Percentiles rank a stretch among this genome's conserved stretches.
Evolutionary conservation across 768 basidiomycete genomes (phyloP).

Genomic region (Calocybe indica): DNA sequence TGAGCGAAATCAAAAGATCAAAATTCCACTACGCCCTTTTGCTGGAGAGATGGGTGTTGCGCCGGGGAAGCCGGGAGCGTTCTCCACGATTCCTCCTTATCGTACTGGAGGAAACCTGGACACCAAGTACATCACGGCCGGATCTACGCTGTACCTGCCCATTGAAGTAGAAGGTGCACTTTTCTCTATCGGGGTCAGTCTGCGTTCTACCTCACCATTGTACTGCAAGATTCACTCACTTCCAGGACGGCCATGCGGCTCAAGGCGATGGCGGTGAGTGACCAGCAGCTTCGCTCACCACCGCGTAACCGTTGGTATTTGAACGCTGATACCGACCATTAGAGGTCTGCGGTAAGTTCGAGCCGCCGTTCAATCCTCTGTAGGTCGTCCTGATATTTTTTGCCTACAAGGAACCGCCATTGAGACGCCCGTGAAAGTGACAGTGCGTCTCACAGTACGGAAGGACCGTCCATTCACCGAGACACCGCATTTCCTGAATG

Average conservation of each 20-base stretch:
- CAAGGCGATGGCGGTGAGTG: conserved; percentile 60
- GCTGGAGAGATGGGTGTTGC: conserved; percentile 64
- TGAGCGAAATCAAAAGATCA: conserved; percentile 33
- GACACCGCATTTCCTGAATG: conserved; percentile 45
- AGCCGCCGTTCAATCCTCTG: not conserved
- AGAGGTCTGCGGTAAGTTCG: conserved; percentile 54
- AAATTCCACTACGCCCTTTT: conserved; percentile 50
- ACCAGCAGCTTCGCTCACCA: not conserved
- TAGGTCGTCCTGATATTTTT: not conserved
- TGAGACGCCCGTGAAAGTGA: conserved; percentile 54
- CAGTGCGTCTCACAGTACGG: conserved; percentile 47
- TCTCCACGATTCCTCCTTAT: conserved; percentile 61
- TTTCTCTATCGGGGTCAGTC: conserved; percentile 53
- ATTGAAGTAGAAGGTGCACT: conserved; percentile 55
- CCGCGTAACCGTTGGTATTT: not conserved
- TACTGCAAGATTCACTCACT: not conserved
- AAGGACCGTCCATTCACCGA: conserved; percentile 53
- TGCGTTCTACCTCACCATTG: not conserved
- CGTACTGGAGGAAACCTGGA: conserved; percentile 58
- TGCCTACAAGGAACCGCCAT: conserved; percentile 49
- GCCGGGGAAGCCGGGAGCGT: conserved; percentile 39
- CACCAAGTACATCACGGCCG: conserved; percentile 48
- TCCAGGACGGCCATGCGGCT: conserved; percentile 58
- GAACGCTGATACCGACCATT: not conserved
- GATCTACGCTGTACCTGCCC: conserved; percentile 52